phyloP scores from a whole-genome alignment of 257 asterid genomes.

The Schizonepeta tenuifolia region DNA sequence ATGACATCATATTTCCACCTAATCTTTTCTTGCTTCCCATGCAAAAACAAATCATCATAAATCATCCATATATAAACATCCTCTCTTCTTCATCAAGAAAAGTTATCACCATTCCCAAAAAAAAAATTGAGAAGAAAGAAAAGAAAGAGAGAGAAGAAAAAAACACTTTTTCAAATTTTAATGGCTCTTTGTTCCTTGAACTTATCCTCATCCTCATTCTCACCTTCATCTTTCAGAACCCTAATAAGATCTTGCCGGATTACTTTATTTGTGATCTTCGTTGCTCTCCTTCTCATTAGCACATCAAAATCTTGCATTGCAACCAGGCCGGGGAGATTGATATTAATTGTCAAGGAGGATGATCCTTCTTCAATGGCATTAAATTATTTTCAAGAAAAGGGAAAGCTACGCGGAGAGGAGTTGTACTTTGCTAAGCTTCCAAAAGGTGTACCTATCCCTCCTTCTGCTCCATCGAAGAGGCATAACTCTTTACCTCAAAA shows the following conservation, averaged over 20 bases:
- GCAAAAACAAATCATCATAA: slow-evolving; percentile 28
- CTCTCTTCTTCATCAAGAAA: slow-evolving; percentile 22
- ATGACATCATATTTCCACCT: slow-evolving; percentile 34
- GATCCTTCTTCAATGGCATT: slow-evolving; percentile 25
- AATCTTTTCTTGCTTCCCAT: slow-evolving; percentile 37
- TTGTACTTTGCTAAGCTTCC: slow-evolving; percentile 50
- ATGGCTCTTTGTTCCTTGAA: slow-evolving; percentile 10
- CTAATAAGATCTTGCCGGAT: neutral
- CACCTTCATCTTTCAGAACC: neutral
- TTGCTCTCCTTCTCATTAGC: slow-evolving; percentile 19
- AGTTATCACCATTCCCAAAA: slow-evolving; percentile 12
- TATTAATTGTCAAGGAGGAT: slow-evolving; percentile 13
- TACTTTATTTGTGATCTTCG: neutral
- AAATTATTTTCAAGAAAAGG: slow-evolving; percentile 30
- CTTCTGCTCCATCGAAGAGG: slow-evolving; percentile 54
- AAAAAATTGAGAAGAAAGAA: neutral
- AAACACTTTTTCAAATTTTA: neutral
- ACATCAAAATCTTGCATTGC: slow-evolving; percentile 26
- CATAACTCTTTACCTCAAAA: slow-evolving; percentile 45
- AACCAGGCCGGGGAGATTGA: slow-evolving; percentile 31
- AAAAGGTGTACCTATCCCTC: slow-evolving; percentile 49
- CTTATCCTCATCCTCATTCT: neutral
- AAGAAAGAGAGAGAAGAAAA: neutral
- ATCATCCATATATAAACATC: slow-evolving; percentile 16
- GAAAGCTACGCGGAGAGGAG: neutral